Conservation (phyloP, 2,329 filamentous ascomycete genomes). For the Claviceps sorghi region DNA sequence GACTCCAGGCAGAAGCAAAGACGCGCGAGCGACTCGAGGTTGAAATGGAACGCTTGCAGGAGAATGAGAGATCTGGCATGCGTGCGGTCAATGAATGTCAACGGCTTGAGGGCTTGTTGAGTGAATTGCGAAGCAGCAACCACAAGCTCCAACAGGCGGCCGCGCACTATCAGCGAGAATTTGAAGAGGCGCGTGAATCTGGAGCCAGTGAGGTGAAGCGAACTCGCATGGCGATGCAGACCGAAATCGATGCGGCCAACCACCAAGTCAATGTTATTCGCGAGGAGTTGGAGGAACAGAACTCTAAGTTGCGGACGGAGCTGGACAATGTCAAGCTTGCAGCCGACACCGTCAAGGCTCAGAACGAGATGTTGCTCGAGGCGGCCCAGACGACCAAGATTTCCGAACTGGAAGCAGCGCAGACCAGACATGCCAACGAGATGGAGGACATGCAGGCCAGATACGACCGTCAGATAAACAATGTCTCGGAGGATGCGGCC, state of each 20-base stretch:
- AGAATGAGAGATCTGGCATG: constrained; percentile 50
- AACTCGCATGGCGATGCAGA: constrained; percentile 62
- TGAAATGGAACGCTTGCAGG: constrained; percentile 51
- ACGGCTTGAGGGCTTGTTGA: constrained; percentile 39
- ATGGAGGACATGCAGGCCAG: constrained; percentile 62
- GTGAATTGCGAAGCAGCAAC: constrained; percentile 50
- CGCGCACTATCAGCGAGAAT: constrained; percentile 62
- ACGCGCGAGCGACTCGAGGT: constrained; percentile 52
- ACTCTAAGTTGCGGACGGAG: constrained; percentile 56
- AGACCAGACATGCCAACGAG: constrained; percentile 48
- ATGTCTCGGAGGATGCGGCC: constrained; percentile 66
- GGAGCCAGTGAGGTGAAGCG: constrained; percentile 69
- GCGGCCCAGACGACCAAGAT: constrained; percentile 59
- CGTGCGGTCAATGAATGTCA: constrained; percentile 48
- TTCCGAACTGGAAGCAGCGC: constrained; percentile 34
- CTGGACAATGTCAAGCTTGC: constrained; percentile 67
- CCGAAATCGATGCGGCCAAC: constrained; percentile 70
- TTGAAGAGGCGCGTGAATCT: constrained; percentile 68
- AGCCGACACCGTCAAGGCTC: constrained; percentile 64
- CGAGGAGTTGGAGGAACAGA: constrained; percentile 67
- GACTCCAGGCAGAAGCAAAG: constrained; percentile 59
- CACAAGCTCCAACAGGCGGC: constrained; percentile 56
- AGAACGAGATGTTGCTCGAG: constrained; percentile 71
- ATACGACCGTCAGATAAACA: constrained; percentile 59
- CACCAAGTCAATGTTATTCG: constrained; percentile 74